A percentile compares a stretch with the other conserved stretches of the same genome.
phyloP scores from a whole-genome alignment of 2,329 filamentous ascomycete species.

The Trichoderma harzianum region DNA sequence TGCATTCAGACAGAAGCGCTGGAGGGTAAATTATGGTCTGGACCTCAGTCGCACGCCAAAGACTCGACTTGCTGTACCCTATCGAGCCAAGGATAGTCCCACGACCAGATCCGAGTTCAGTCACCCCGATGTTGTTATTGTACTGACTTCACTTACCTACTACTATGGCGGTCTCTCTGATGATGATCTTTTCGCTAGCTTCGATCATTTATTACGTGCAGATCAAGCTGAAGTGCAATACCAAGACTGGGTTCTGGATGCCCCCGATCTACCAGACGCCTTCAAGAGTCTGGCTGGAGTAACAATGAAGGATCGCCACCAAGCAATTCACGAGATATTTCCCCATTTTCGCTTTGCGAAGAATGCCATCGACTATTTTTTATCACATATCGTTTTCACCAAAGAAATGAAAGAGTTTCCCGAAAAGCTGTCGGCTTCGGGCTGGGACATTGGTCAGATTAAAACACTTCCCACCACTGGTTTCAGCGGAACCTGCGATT shows the following conservation, averaged over 20 bases:
- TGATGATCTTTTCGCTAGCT: slow-evolving; percentile 45
- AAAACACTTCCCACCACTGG: slow-evolving; percentile 55
- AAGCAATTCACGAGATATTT: slow-evolving; percentile 50
- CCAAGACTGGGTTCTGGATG: slow-evolving; percentile 42
- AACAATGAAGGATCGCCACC: slow-evolving; percentile 54
- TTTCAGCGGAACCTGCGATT: slow-evolving; percentile 70
- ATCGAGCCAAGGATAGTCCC: slow-evolving; percentile 56
- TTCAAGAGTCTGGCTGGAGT: slow-evolving; percentile 48
- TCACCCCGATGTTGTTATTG: slow-evolving; percentile 56
- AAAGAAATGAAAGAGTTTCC: slow-evolving; percentile 62
- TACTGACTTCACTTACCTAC: slow-evolving; percentile 53
- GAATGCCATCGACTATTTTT: slow-evolving; percentile 59
- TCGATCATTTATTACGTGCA: slow-evolving; percentile 46
- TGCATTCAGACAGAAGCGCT: slow-evolving; percentile 55
- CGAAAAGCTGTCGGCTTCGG: slow-evolving; percentile 60
- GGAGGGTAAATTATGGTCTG: slow-evolving; percentile 63
- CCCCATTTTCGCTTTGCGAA: slow-evolving; percentile 51
- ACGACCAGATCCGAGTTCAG: slow-evolving; percentile 57
- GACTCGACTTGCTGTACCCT: slow-evolving; percentile 56
- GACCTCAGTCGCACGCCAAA: slow-evolving; percentile 39
- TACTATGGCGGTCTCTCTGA: slow-evolving; percentile 55
- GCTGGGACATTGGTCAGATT: slow-evolving; percentile 59
- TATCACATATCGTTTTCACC: slow-evolving; percentile 57
- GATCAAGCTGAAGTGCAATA: slow-evolving; percentile 55
- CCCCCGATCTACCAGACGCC: slow-evolving; percentile 29